Conservation (phyloP, 768 basidiomycete genomes). For the Fibroporia radiculosa region DNA sequence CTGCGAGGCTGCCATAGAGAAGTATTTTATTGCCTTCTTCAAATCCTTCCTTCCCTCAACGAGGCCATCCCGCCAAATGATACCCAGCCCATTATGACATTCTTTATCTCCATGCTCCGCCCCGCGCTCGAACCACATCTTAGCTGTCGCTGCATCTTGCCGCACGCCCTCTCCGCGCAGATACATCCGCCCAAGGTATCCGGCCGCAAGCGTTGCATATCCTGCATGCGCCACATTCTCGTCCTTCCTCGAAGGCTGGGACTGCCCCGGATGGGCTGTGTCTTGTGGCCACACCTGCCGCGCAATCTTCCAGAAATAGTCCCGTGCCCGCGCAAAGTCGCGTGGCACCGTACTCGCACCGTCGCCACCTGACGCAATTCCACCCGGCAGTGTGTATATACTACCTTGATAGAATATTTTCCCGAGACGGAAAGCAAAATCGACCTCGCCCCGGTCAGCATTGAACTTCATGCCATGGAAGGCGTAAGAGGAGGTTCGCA, state of each 20-base stretch:
- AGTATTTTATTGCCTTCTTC: constrained; percentile 56
- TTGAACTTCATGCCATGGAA: constrained; percentile 59
- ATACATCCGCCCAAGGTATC: constrained; percentile 89
- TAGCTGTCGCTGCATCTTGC: constrained; percentile 64
- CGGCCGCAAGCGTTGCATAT: constrained; percentile 72
- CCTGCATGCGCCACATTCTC: constrained; percentile 28
- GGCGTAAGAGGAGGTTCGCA: not conserved
- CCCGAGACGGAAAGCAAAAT: constrained; percentile 89
- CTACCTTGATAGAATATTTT: constrained; percentile 95
- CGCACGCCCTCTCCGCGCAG: constrained; percentile 89
- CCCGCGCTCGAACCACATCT: constrained; percentile 93
- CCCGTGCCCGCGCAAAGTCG: constrained; percentile 66
- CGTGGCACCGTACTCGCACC: constrained; percentile 86
- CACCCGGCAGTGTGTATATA: constrained; percentile 73
- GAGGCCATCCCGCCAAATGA: constrained; percentile 88
- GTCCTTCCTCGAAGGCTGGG: constrained; percentile 16
- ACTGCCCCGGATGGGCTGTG: constrained; percentile 44
- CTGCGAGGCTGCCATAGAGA: constrained; percentile 72
- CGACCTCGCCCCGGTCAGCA: constrained; percentile 83
- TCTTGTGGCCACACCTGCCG: constrained; percentile 87
- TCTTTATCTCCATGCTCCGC: constrained; percentile 77
- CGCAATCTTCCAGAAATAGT: constrained; percentile 82
- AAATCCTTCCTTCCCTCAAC: constrained; percentile 55
- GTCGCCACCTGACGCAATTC: constrained; percentile 81
- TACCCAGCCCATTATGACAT: constrained; percentile 82